Evolutionary conservation across 768 basidiomycete species (phyloP), one percentile per base, ranked within the genome.

Genomic region (Boletus fagicola): DNA sequence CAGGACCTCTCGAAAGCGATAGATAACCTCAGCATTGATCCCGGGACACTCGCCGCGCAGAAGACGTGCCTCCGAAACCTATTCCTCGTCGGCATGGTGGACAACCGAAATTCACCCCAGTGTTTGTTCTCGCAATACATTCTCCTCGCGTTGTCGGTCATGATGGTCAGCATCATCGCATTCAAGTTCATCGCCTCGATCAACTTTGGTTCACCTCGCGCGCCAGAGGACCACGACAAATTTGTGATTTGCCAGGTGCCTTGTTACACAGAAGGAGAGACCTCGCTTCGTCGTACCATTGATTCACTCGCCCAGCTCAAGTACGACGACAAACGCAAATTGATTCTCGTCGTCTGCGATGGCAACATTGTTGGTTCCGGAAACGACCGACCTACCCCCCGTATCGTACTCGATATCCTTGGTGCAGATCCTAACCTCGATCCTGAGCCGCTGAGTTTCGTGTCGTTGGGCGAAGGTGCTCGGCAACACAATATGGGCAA

Each of bases 401-500:
- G 93, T 49, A 97, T 99, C 60, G 96, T 96, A 16, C 80, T 98
- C 49, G 96, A 98, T 71, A 95, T 99, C 65, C 85, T 99, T 20
- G 96, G 96, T 51, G 92, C 88, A 2, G 94, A 96, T 68, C 87
- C 95, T 0, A 92, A 93, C 64, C 76, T 91, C 44, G 94, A 98
- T 65, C 94, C 94, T 1, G 96, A 98, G 70, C 94, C 95, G 4
- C 79, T 99, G 55, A 91, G 92, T 65, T 99, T 98, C 83, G 74
- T 92, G 53, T 94, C 90, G 12, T 82, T 99, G 44, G 96, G 96
- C 16, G 93, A 97, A 67, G 96, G 96, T 39, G 86, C 91, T 38
- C 92, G 92, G 73, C 96, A 97, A 74, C 92, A 97, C 66, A 99
- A 98, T 68, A 94, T 96, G 90, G 96, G 90, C 76, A 98, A 97